A percentile compares a stretch with the other conserved stretches of the same genome.
Evolutionary conservation across 2,329 filamentous ascomycete genomes (phyloP).

Genomic region (Herpotrichia juniperi): DNA sequence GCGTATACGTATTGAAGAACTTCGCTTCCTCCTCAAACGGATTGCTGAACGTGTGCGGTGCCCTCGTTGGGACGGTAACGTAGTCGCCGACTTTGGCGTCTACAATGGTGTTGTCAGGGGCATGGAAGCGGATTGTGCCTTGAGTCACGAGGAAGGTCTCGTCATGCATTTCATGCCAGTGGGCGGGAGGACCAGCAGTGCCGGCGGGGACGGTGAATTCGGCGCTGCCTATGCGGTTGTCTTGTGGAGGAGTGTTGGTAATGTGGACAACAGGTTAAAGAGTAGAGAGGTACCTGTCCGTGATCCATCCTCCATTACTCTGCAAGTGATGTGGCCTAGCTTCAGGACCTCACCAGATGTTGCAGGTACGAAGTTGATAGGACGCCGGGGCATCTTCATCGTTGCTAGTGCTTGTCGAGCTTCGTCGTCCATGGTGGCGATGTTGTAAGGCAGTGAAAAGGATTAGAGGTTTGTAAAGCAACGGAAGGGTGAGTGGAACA

Average conservation of each 20-base stretch:
- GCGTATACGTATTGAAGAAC: constrained; percentile 64
- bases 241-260: constrained; percentile 25
- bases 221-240: constrained; percentile 56
- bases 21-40: constrained; percentile 59
- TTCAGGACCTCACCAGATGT: constrained; percentile 57
- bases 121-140: constrained; percentile 59
- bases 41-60: constrained; percentile 63
- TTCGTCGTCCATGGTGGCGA: constrained; percentile 40
- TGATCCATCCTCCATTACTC: constrained; percentile 59
- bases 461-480: not conserved
- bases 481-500: too few species aligned
- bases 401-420: constrained; percentile 36
- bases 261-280: not conserved
- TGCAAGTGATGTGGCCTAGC: constrained; percentile 57
- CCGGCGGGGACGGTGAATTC: constrained; percentile 57
- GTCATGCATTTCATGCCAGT: constrained; percentile 63
- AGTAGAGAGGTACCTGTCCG: constrained; percentile 47
- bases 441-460: not conserved
- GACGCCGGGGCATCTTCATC: constrained; percentile 49
- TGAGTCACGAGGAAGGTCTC: constrained; percentile 63
- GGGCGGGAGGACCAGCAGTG: constrained; percentile 55
- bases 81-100: constrained; percentile 61
- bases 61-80: constrained; percentile 60
- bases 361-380: constrained; percentile 57
- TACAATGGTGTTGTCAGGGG: constrained; percentile 50